phyloP scores from a whole-genome alignment of 2,329 filamentous ascomycete genomes.

The Reticulascus tulasneorum region DNA sequence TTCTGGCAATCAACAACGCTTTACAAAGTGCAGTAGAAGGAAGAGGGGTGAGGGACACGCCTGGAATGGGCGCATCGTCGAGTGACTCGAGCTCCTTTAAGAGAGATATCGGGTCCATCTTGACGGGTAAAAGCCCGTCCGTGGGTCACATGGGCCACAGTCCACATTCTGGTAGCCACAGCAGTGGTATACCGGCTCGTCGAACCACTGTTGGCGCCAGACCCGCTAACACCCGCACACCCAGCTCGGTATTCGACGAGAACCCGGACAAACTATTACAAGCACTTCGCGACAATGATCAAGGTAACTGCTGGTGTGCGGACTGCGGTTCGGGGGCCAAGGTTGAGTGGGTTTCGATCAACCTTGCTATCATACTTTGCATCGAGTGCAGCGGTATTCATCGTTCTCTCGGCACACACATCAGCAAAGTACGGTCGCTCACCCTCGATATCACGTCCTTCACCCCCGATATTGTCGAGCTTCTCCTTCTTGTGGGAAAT shows the following conservation, averaged over 20 bases:
- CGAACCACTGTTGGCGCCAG: constrained; percentile 90
- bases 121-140: constrained; percentile 87
- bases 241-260: constrained; percentile 72
- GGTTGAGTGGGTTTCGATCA: constrained; percentile 99
- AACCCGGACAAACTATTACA: constrained; percentile 83
- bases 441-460: constrained; percentile 96
- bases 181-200: constrained; percentile 62
- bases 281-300: constrained; percentile 81
- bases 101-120: constrained; percentile 85
- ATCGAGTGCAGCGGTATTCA: constrained; percentile 98
- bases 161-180: constrained; percentile 39
- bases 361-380: constrained; percentile 91
- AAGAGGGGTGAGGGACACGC: constrained; percentile 55
- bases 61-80: constrained; percentile 31
- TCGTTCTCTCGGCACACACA: constrained; percentile 91
- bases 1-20: constrained; percentile 92
- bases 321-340: constrained; percentile 90
- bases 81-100: constrained; percentile 57
- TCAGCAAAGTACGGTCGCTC: constrained; percentile 92
- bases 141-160: constrained; percentile 51
- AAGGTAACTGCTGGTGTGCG: constrained; percentile 89
- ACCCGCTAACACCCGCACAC: constrained; percentile 65
- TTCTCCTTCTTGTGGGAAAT: constrained; percentile 88
- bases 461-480: constrained; percentile 92
- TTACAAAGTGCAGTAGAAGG: constrained; percentile 93